Evolutionary conservation across 768 basidiomycete genomes (phyloP).

Genomic region (Lactifluus subvellereus): DNA sequence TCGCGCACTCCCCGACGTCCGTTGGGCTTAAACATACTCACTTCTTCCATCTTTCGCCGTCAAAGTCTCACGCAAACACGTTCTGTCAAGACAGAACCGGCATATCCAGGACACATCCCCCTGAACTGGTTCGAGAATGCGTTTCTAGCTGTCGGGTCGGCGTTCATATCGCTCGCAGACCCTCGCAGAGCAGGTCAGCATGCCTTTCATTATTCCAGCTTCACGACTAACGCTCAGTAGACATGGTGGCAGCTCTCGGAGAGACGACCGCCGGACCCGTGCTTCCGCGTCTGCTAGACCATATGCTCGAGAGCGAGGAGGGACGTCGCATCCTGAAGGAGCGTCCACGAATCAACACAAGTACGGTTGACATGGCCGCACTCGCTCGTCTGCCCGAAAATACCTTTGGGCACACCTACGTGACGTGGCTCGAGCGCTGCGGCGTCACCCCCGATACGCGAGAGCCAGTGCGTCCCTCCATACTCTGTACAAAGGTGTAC

Average conservation of each 20-base stretch:
- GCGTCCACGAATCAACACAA: conserved; percentile 73
- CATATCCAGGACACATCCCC: conserved; percentile 77
- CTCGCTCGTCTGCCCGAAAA: conserved; percentile 67
- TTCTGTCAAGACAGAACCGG: conserved; percentile 32
- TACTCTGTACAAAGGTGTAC: neutral
- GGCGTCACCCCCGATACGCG: conserved; percentile 91
- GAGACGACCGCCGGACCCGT: conserved; percentile 85
- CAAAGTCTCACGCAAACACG: conserved; percentile 7
- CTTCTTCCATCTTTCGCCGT: neutral
- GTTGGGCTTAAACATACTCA: neutral
- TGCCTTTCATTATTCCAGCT: conserved; percentile 4
- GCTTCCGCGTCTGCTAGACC: conserved; percentile 67
- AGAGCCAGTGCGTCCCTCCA: conserved; percentile 57
- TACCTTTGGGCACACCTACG: conserved; percentile 81
- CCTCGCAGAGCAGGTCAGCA: conserved; percentile 77
- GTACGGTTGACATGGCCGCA: conserved; percentile 64
- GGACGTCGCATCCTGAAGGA: conserved; percentile 81
- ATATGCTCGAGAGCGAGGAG: conserved; percentile 73
- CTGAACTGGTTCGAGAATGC: conserved; percentile 78
- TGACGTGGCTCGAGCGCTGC: conserved; percentile 84
- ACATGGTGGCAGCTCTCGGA: conserved; percentile 92
- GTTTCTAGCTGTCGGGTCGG: conserved; percentile 81
- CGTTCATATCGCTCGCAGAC: conserved; percentile 72
- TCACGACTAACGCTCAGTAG: conserved; percentile 36
- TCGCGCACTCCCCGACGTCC: neutral